A percentile compares a stretch with the other conserved stretches of the same genome.
phyloP scores from a whole-genome alignment of 192 early-diverging fungal species.

The Pilobolus umbonatus region DNA sequence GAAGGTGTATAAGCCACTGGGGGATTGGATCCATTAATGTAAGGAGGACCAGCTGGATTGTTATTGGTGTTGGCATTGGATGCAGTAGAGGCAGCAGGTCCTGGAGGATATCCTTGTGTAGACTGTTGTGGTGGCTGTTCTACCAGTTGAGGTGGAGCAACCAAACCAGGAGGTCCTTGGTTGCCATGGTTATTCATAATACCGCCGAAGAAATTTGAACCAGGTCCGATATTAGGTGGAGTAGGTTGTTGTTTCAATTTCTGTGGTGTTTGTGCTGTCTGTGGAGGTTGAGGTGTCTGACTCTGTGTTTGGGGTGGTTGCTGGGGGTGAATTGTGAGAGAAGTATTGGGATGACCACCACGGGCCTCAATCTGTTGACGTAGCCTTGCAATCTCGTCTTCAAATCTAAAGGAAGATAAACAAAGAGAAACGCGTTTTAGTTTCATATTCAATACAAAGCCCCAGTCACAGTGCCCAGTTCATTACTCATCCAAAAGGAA shows the following conservation, averaged over 20 bases:
- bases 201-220: slow-evolving; percentile 51
- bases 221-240: slow-evolving; percentile 65
- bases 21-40: slow-evolving; percentile 1
- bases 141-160: slow-evolving; percentile 52
- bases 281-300: slow-evolving; percentile 7
- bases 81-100: not conserved
- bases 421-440: not conserved
- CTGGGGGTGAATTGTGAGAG: too few relatives aligned
- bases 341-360: slow-evolving; percentile 45
- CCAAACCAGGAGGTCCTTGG: slow-evolving; percentile 36
- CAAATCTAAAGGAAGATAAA: slow-evolving; percentile 40
- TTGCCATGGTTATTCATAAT: slow-evolving; percentile 46
- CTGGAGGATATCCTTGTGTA: not conserved
- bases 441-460: not conserved
- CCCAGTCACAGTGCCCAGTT: not conserved
- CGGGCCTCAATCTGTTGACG: slow-evolving; percentile 78
- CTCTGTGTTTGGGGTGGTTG: slow-evolving; percentile 44
- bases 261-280: slow-evolving; percentile 14
- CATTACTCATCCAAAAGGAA: not conserved
- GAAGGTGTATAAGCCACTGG: not conserved
- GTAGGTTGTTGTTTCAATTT: slow-evolving; percentile 45
- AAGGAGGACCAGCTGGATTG: not conserved
- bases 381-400: slow-evolving; percentile 79
- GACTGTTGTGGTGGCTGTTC: slow-evolving; percentile 28
- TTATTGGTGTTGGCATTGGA: not conserved